phyloP scores from a whole-genome alignment of 176 grass and related monocot genomes.

The Tillandsia leiboldiana region DNA sequence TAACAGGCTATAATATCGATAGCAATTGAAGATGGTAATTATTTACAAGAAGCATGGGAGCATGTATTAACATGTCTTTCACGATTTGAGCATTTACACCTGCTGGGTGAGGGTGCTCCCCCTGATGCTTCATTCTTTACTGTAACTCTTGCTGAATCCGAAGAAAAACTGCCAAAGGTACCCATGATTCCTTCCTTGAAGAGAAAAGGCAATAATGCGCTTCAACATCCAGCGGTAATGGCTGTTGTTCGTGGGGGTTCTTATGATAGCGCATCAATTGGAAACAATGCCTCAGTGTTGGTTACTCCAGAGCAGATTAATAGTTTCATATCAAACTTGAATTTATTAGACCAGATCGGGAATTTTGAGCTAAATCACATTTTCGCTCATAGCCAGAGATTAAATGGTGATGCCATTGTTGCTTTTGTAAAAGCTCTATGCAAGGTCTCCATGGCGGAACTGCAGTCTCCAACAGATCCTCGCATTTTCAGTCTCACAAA shows the following conservation, averaged over 20 bases:
- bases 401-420: slow-evolving; percentile 95
- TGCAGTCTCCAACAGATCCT: slow-evolving; percentile 83
- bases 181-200: slow-evolving; percentile 41
- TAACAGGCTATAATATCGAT: slow-evolving; percentile 97
- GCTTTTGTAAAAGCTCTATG: slow-evolving; percentile 97
- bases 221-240: slow-evolving; percentile 91
- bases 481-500: slow-evolving; percentile 98
- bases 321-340: slow-evolving; percentile 83
- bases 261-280: slow-evolving; percentile 77
- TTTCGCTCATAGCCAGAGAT: slow-evolving; percentile 92
- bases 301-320: slow-evolving; percentile 91
- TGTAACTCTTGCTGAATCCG: slow-evolving; percentile 41
- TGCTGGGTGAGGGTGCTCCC: slow-evolving; percentile 86
- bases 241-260: slow-evolving; percentile 86
- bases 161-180: slow-evolving; percentile 59
- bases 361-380: slow-evolving; percentile 97
- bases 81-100: slow-evolving; percentile 89
- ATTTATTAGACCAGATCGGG: slow-evolving; percentile 93
- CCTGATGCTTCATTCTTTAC: slow-evolving; percentile 89
- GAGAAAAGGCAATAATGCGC: slow-evolving; percentile 48
- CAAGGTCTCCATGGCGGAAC: slow-evolving; percentile 89
- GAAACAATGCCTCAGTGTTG: slow-evolving; percentile 42
- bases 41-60: slow-evolving; percentile 93
- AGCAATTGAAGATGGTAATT: slow-evolving; percentile 87
- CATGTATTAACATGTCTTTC: slow-evolving; percentile 94